A percentile compares a stretch with the other conserved stretches of the same genome.
Evolutionary conservation across 768 basidiomycete species (phyloP).

Genomic region (Trametes gibbosa): DNA sequence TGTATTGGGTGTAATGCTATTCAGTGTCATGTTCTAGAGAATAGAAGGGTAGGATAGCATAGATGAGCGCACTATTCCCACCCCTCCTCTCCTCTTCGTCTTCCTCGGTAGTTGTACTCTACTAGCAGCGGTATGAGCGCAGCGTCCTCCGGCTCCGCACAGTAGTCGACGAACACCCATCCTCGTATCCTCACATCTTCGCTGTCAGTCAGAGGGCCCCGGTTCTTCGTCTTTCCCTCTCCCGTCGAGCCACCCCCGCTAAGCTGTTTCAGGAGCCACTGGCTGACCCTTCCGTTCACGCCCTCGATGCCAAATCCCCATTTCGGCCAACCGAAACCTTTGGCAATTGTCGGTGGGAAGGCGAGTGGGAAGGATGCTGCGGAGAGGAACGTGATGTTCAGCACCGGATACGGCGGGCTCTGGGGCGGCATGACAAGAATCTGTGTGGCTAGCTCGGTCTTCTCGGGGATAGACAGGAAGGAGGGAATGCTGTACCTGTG

Average conservation of each 20-base stretch:
- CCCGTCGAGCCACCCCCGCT: background rate
- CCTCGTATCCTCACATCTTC: constrained; percentile 53
- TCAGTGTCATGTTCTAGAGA: background rate
- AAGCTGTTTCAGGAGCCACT: constrained; percentile 66
- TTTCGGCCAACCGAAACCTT: constrained; percentile 81
- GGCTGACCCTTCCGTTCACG: constrained; percentile 71
- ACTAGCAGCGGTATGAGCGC: constrained; percentile 63
- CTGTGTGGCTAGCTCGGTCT: constrained; percentile 54
- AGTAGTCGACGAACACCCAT: constrained; percentile 79
- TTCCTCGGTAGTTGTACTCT: constrained; percentile 73
- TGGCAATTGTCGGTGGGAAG: constrained; percentile 71
- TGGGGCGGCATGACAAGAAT: constrained; percentile 46
- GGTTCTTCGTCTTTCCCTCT: background rate
- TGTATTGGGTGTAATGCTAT: background rate
- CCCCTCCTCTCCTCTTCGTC: constrained; percentile 21
- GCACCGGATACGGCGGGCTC: constrained; percentile 38
- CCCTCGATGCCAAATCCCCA: constrained; percentile 81
- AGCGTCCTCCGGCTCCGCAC: constrained; percentile 49
- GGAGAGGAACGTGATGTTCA: constrained; percentile 80
- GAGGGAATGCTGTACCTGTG: constrained; percentile 77
- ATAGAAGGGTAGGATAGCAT: background rate
- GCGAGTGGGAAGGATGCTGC: constrained; percentile 81
- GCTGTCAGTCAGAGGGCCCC: background rate
- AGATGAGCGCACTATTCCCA: constrained; percentile 6
- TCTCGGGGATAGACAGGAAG: constrained; percentile 83